Evolutionary conservation across 2,329 filamentous ascomycete species (phyloP).

Genomic region (Hymenoscyphus salicellus): DNA sequence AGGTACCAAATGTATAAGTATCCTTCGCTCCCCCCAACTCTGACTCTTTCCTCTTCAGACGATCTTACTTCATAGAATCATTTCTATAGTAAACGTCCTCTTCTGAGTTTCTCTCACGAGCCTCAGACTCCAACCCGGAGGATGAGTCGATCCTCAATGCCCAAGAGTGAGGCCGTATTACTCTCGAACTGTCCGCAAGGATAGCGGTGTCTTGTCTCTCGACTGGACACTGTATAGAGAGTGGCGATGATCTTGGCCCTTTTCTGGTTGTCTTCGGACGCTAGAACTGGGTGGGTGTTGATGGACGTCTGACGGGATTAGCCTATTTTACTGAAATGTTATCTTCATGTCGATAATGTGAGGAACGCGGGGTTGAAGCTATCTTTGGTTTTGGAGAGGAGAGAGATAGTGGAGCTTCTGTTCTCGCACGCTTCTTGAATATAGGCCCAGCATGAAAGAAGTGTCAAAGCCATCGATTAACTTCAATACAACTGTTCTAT

Average conservation of each 20-base stretch:
- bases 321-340: slow-evolving; percentile 18
- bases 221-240: slow-evolving; percentile 65
- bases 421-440: too few species aligned
- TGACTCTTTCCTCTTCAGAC: background rate
- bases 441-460: too few species aligned
- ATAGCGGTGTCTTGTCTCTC: slow-evolving; percentile 47
- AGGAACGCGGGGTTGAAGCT: too few species aligned
- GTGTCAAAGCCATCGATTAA: too few species aligned
- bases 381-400: too few species aligned
- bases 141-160: slow-evolving; percentile 87
- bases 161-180: slow-evolving; percentile 77
- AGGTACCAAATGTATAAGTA: background rate
- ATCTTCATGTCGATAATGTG: too few species aligned
- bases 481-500: too few species aligned
- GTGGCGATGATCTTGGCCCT: slow-evolving; percentile 94
- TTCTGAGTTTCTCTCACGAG: slow-evolving; percentile 90
- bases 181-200: slow-evolving; percentile 61
- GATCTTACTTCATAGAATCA: slow-evolving; percentile 62
- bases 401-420: too few species aligned
- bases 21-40: background rate
- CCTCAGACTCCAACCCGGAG: slow-evolving; percentile 93
- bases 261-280: slow-evolving; percentile 71
- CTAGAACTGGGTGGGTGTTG: slow-evolving; percentile 74
- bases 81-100: slow-evolving; percentile 96
- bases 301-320: slow-evolving; percentile 83